A percentile compares a stretch with the other conserved stretches of the same genome.
These are phyloP conservation scores for Ajuga chamaepitys DNA, from an alignment of 257 asterid species.

Conservation along the genomic window DNA sequence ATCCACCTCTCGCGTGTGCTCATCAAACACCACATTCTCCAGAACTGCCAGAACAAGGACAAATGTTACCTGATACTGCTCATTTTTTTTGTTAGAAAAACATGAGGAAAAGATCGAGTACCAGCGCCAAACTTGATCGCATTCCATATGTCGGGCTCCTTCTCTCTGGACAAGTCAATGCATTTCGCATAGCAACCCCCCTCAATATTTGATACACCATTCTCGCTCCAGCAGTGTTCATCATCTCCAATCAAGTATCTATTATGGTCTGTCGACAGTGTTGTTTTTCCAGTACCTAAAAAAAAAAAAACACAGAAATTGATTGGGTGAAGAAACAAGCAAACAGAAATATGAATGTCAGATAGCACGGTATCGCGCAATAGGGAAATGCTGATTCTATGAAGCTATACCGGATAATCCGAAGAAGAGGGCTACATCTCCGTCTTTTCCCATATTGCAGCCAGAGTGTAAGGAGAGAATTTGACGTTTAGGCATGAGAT, in stretches of 20 bases:
- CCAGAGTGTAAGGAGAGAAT: constrained; percentile 93
- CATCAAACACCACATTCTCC: constrained; percentile 90
- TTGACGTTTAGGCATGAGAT: constrained; percentile 92
- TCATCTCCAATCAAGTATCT: constrained; percentile 92
- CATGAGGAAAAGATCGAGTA: too few relatives aligned
- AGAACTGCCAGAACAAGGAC: constrained; percentile 37
- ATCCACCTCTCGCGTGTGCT: constrained; percentile 84
- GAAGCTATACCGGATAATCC: constrained; percentile 70
- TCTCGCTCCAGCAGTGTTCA: constrained; percentile 94
- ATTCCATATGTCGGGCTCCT: constrained; percentile 97
- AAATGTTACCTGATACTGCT: neutral
- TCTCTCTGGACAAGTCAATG: constrained; percentile 75
- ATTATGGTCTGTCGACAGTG: constrained; percentile 81
- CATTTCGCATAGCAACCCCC: constrained; percentile 98
- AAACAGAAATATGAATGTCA: neutral
- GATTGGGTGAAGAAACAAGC: neutral
- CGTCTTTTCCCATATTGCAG: constrained; percentile 79
- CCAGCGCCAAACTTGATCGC: constrained; percentile 94
- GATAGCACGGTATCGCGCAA: too few relatives aligned
- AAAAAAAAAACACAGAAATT: neutral
- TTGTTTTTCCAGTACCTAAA: constrained; percentile 91
- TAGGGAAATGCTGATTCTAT: neutral
- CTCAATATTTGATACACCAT: constrained; percentile 89
- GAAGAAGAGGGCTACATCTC: constrained; percentile 92
- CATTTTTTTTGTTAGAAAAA: neutral